These are phyloP conservation scores for Cladosporium oxysporum DNA, from an alignment of 2,329 filamentous ascomycete genomes.

Conservation along the genomic window DNA sequence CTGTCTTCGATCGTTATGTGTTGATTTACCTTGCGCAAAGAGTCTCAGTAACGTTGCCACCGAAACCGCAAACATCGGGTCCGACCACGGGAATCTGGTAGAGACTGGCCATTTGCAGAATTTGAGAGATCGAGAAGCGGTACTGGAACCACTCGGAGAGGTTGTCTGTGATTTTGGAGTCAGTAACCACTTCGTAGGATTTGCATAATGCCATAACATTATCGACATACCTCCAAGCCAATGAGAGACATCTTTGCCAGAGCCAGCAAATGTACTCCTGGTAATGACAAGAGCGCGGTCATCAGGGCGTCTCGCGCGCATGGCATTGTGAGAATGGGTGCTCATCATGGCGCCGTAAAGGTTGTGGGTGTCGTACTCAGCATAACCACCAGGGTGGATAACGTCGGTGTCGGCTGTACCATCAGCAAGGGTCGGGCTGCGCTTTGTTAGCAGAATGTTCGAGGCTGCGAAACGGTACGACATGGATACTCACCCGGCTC, in stretches of 20 bases:
- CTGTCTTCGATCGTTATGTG: neutral
- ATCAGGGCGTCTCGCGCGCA: slow-evolving; percentile 62
- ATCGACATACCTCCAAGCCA: slow-evolving; percentile 20
- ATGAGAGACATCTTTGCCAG: slow-evolving; percentile 22
- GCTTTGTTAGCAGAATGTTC: neutral
- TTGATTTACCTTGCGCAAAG: slow-evolving; percentile 10
- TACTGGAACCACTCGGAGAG: slow-evolving; percentile 22
- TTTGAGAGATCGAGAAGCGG: slow-evolving; percentile 22
- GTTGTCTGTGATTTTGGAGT: slow-evolving; percentile 8
- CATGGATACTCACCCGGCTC: slow-evolving; percentile 36
- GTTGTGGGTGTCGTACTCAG: slow-evolving; percentile 73
- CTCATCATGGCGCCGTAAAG: slow-evolving; percentile 75
- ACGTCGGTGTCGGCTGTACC: slow-evolving; percentile 63
- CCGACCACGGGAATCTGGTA: slow-evolving; percentile 42
- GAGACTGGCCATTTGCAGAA: slow-evolving; percentile 21
- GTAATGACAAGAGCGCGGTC: slow-evolving; percentile 70
- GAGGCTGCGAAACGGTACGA: neutral
- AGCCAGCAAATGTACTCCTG: slow-evolving; percentile 52
- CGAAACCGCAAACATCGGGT: slow-evolving; percentile 44
- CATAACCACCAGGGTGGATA: slow-evolving; percentile 64
- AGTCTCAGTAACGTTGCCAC: slow-evolving; percentile 61
- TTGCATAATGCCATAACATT: neutral
- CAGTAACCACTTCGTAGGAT: neutral
- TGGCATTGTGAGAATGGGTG: slow-evolving; percentile 60
- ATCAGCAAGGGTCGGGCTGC: slow-evolving; percentile 23